Base-by-base conservation (phyloP, 2,329 filamentous ascomycete species). In the Xylariaceae sp. region DNA sequence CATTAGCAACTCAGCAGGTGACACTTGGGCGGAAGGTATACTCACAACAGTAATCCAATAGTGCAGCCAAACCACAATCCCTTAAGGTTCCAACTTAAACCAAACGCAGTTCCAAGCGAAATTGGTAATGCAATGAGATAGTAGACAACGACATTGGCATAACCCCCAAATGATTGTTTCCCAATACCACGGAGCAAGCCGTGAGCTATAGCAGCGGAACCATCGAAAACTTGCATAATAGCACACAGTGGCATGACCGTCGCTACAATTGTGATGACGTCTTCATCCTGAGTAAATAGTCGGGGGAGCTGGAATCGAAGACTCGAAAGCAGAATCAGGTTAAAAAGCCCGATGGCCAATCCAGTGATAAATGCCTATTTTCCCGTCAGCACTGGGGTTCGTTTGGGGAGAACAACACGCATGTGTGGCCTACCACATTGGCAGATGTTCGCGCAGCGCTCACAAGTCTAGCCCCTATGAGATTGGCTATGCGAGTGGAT, bases 211-310 rank as follows among this genome's bases (percentile, higher is more conserved):
- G 86, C 79, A 0, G 87, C 81, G 15, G 95, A 63, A 1, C 86
- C 82, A 63, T 98, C 91, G 54, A 94, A 90, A 18, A 95, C 75
- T 62, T 97, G 90, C 73, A 96, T 94, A 2, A 88, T 76, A 0
- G 90, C 89, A 45, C 87, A 88, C 3, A 96, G 67, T 0, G 89
- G 90, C 28, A 96, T 73, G 3, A 89, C 79, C 3, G 66, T 63
- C 1, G 87, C 78, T 16, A 88, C 84, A 26, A 89, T 68, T 16
- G 66, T 69, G 45, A 87, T 78, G 39, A 91, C 87, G 34, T 83
- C 81, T 4, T 70, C 58, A 50, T 91, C 87, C 6, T 78, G 70
- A n/a, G 86, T 90, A 62, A 91, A 89, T 6, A 96, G 78, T 31
- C 77, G 69, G 0, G 89, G 87, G 19, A 97, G 84, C 52, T 83